Conservation (phyloP, 2,329 filamentous ascomycete genomes). For the Bimuria novae-zelandiae region DNA sequence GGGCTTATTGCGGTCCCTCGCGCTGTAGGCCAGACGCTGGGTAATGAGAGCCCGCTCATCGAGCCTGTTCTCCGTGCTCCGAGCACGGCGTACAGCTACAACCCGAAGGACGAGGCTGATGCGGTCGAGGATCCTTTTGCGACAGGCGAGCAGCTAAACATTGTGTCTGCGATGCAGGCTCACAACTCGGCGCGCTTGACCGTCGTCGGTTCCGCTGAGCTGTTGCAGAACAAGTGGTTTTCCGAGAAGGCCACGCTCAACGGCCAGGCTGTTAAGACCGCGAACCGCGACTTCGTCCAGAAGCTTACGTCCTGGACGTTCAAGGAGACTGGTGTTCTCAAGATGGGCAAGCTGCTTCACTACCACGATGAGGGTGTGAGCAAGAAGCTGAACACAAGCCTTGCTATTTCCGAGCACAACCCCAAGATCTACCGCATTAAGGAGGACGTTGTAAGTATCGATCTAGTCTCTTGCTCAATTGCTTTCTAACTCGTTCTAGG, state of each 20-base stretch:
- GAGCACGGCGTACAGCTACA: conserved; percentile 88
- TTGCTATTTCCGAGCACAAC: conserved; percentile 62
- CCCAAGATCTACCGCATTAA: conserved; percentile 93
- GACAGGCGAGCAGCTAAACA: conserved; percentile 77
- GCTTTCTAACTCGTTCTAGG: conserved; percentile 54
- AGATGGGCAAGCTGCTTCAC: conserved; percentile 83
- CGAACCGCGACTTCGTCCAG: conserved; percentile 84
- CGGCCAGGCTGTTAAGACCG: conserved; percentile 65
- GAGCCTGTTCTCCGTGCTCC: conserved; percentile 82
- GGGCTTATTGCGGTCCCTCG: conserved; percentile 80
- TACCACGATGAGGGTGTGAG: conserved; percentile 62
- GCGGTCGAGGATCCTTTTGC: conserved; percentile 82
- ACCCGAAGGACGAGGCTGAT: conserved; percentile 80
- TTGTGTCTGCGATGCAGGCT: conserved; percentile 87
- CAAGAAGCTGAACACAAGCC: conserved; percentile 46
- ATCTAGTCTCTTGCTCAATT: neutral
- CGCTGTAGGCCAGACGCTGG: conserved; percentile 79
- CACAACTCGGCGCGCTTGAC: conserved; percentile 91
- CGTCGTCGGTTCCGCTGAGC: conserved; percentile 82
- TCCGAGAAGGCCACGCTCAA: conserved; percentile 68
- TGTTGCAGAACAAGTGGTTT: conserved; percentile 89
- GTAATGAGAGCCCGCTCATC: conserved; percentile 74
- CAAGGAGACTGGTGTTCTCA: conserved; percentile 87
- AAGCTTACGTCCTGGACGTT: conserved; percentile 94
- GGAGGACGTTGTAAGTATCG: conserved; percentile 85